Evolutionary conservation across 2,329 filamentous ascomycete species (phyloP), one percentile per base, ranked within the genome.

Genomic region (Scedosporium apiospermum): DNA sequence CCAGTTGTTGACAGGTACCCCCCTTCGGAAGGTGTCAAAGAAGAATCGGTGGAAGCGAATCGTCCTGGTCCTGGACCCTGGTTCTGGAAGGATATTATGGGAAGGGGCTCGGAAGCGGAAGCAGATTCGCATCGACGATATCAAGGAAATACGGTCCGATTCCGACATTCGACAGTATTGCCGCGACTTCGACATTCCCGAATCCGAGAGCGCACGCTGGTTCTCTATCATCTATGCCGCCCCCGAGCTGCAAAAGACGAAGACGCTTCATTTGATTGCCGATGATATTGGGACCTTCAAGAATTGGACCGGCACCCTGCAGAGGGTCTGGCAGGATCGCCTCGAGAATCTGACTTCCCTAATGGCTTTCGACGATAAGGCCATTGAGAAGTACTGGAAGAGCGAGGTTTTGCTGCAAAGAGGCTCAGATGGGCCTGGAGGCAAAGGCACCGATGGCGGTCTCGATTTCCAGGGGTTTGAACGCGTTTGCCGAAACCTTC

Each of bases 71-170:
- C 85, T 98, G 26, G 91, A 98, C 69, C 82, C 89, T 26, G 89
- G 93, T 69, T 84, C 89, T 1, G 93, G 90, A 65, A 95, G 92
- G 73, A 90, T 99, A 26, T 89, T 83, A 27, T 98, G 93, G 93
- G 90, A 96, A 73, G 83, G 86, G 57, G 85, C 82, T 7, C 87
- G 90, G 42, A 87, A 89, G 1, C 84, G 86, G 26, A 98, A 97
- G 73, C 87, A 86, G 61, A 89, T 99, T 66, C 96, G 96, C 73
- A 90, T 99, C 65, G 95, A 99, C 70, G 92, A 98, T 72, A 93
- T 99, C 69, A 89, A 90, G 70, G 92, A 96, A 70, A 92, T 98
- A 58, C 87, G 93, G 65, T 86, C 88, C 41, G 92, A 91, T 18
- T 83, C 84, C 12, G 91, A 98, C 71, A 91, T 93, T 18, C 86